A percentile compares a stretch with the other conserved stretches of the same genome.
Evolutionary conservation across 192 early-diverging fungal species (phyloP).

Genomic region (Haplosporangium gracile): DNA sequence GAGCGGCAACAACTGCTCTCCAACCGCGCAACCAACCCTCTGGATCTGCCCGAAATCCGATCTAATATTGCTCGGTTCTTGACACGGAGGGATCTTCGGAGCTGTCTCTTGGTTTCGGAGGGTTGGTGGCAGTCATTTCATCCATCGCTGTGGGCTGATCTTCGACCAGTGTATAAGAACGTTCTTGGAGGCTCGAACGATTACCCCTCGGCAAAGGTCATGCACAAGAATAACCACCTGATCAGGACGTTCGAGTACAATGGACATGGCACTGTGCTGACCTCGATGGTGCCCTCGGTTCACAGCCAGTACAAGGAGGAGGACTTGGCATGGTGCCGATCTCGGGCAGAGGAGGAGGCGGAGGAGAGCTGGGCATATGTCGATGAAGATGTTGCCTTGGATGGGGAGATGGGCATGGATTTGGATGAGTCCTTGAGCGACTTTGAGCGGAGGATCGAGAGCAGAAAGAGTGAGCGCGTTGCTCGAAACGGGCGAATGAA

Average conservation of each 20-base stretch:
- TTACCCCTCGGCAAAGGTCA: constrained; percentile 17
- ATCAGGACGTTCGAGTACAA: constrained; percentile 46
- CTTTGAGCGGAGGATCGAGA: constrained; percentile 32
- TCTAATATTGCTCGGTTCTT: constrained; percentile 26
- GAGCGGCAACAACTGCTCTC: not conserved
- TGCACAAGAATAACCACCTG: constrained; percentile 30
- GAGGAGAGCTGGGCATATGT: constrained; percentile 29
- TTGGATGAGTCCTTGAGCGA: constrained; percentile 21
- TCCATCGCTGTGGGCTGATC: constrained; percentile 19
- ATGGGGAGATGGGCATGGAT: not conserved
- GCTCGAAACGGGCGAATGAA: not conserved
- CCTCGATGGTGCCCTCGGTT: constrained; percentile 21
- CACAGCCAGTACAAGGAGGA: not conserved
- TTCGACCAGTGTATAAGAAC: constrained; percentile 37
- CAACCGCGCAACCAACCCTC: constrained; percentile 27
- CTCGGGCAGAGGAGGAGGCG: constrained; percentile 1
- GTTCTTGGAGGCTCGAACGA: constrained; percentile 32
- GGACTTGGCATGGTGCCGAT: constrained; percentile 7
- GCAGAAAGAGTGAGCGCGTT: not conserved
- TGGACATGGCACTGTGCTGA: constrained; percentile 30
- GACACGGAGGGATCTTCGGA: constrained; percentile 15
- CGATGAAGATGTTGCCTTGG: constrained; percentile 23
- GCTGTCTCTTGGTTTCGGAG: constrained; percentile 22
- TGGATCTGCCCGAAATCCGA: constrained; percentile 34
- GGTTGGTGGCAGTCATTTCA: constrained; percentile 35